Evolutionary conservation across 345 rosid genomes (phyloP).

Genomic region (Pelargonium nanum): DNA sequence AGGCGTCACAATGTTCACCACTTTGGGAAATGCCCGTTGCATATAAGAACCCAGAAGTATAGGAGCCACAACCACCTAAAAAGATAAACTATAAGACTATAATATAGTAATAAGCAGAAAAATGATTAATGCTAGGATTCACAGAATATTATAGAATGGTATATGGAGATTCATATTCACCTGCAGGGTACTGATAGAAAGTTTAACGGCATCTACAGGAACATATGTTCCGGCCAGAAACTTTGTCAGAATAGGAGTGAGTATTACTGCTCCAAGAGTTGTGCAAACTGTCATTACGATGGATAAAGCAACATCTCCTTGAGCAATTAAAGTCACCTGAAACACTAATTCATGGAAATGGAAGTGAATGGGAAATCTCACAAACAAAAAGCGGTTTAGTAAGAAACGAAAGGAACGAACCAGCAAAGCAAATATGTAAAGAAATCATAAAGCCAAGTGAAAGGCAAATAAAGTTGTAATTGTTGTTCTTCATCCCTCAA

Average conservation of each 20-base stretch:
- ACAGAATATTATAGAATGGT: not conserved
- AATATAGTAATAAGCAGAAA: too few relatives aligned
- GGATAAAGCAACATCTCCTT: constrained; percentile 59
- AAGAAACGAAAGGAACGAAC: too few relatives aligned
- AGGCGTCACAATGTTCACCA: constrained; percentile 38
- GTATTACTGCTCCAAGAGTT: constrained; percentile 47
- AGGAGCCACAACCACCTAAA: constrained; percentile 53
- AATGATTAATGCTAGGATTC: too few relatives aligned
- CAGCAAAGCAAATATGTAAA: too few relatives aligned
- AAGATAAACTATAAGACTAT: too few relatives aligned
- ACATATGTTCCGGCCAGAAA: constrained; percentile 55
- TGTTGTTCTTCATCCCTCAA: too few relatives aligned
- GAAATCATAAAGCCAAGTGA: too few relatives aligned
- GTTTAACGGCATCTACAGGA: constrained; percentile 48
- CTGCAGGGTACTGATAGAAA: constrained; percentile 62
- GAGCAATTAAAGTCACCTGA: constrained; percentile 66
- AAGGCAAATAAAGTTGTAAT: not conserved
- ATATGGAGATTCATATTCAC: constrained; percentile 7
- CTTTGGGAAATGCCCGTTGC: constrained; percentile 40
- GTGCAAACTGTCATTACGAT: constrained; percentile 56
- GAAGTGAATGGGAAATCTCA: constrained; percentile 14
- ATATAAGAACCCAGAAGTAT: constrained; percentile 48
- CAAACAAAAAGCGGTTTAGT: not conserved
- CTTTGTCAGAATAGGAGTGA: constrained; percentile 50
- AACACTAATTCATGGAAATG: constrained; percentile 27